These are phyloP conservation scores for Neurospora africana DNA, from an alignment of 495 filamentous ascomycete genomes.

Conservation along the genomic window DNA sequence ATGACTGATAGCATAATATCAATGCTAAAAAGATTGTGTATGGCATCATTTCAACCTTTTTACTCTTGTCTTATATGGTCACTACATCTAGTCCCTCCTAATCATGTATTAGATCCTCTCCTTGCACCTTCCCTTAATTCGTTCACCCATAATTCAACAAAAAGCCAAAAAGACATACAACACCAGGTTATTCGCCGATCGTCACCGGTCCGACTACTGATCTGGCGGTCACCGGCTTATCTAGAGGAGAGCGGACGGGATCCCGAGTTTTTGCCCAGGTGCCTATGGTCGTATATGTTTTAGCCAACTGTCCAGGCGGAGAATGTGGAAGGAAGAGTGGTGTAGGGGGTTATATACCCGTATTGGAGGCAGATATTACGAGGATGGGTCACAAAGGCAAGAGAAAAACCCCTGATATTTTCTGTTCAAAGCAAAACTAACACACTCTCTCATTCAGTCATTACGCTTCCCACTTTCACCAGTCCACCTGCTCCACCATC, in stretches of 20 bases:
- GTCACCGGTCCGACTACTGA: not conserved
- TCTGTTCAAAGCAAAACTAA: not conserved
- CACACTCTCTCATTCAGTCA: not conserved
- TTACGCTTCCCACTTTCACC: not conserved
- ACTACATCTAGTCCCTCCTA: no score
- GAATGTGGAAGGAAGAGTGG: not conserved
- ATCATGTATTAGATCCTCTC: no score
- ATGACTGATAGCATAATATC: not conserved
- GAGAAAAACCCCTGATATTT: not conserved
- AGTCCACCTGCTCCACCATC: not conserved
- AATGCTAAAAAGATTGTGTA: not conserved
- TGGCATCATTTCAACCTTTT: not conserved
- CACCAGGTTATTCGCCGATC: not conserved
- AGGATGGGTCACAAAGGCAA: not conserved
- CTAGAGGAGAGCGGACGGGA: not conserved
- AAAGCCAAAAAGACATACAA: not conserved
- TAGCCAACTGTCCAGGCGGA: no score
- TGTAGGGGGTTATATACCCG: not conserved
- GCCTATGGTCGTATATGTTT: not conserved
- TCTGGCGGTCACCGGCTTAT: not conserved
- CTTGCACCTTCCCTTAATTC: not conserved
- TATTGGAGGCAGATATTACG: no score
- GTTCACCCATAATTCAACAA: not conserved
- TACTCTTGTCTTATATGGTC: no score
- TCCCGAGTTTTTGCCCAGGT: not conserved